Evolutionary conservation across 148 eudicot species (phyloP).

Genomic region (Suaeda aralocaspica): DNA sequence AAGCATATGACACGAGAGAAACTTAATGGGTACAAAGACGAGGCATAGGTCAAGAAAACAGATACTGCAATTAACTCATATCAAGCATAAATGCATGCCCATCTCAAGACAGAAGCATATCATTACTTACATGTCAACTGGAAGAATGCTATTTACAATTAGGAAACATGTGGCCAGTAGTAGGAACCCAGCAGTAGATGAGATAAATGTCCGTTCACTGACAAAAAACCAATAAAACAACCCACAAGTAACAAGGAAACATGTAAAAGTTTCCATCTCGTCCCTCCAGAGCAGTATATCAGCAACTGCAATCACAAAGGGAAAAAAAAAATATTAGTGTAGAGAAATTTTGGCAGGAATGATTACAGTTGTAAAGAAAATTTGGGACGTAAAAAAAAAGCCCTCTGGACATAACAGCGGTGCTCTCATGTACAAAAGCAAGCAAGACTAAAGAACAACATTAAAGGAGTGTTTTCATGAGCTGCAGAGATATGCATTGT

Average conservation of each 20-base stretch:
- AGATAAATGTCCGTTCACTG: conserved; percentile 61
- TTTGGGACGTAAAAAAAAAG: neutral
- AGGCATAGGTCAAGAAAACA: neutral
- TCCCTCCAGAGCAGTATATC: conserved; percentile 90
- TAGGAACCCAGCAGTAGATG: conserved; percentile 65
- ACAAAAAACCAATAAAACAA: conserved; percentile 75
- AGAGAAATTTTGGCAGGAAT: neutral
- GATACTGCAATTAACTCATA: neutral
- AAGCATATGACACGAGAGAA: neutral
- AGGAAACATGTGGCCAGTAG: conserved; percentile 43
- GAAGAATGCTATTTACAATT: conserved; percentile 47
- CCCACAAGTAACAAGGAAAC: conserved; percentile 45
- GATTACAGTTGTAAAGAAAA: neutral
- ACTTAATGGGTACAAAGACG: neutral
- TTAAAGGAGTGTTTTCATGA: neutral
- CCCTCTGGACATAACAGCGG: neutral
- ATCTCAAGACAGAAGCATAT: neutral
- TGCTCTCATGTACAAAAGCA: neutral
- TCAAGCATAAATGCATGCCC: conserved; percentile 4
- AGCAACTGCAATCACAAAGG: conserved; percentile 60
- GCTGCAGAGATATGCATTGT: neutral
- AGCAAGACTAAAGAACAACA: neutral
- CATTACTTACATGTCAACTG: conserved; percentile 60
- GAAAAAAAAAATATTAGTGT: neutral
- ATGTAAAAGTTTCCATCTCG: conserved; percentile 75